phyloP scores from a whole-genome alignment of 352 stramenopile species.

The Phytophthora citrophthora region DNA sequence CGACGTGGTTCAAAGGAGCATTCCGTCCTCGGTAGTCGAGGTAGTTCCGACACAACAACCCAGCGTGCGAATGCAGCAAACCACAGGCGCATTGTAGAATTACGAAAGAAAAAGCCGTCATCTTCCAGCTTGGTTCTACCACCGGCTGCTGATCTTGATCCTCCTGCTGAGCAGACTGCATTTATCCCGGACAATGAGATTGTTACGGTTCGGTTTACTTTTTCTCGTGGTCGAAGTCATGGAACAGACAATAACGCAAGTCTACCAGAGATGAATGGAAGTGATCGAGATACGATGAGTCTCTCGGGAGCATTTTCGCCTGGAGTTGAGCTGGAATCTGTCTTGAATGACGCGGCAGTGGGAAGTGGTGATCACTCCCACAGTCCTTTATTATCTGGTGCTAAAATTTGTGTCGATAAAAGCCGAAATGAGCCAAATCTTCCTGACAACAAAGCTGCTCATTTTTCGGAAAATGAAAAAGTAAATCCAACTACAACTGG shows the following conservation, averaged over 20 bases:
- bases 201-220: conserved; percentile 64
- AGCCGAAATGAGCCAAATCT: not conserved
- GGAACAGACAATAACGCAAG: not conserved
- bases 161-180: not conserved
- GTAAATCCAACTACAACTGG: too few species aligned
- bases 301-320: conserved; percentile 59
- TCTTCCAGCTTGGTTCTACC: not conserved
- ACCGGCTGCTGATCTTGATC: not conserved
- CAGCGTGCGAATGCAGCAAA: conserved; percentile 49
- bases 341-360: conserved; percentile 37
- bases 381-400: not conserved
- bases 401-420: not conserved
- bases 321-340: conserved; percentile 55
- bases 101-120: conserved; percentile 46
- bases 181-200: conserved; percentile 46
- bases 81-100: conserved; percentile 62
- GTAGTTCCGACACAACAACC: not conserved
- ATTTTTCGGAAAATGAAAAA: too few species aligned
- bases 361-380: not conserved
- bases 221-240: conserved; percentile 42
- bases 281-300: conserved; percentile 29
- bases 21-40: conserved; percentile 2
- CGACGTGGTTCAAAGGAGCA: conserved; percentile 23
- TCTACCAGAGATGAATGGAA: conserved; percentile 10
- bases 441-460: not conserved